Base-by-base conservation (phyloP, 2,329 filamentous ascomycete genomes). In the Neoscytalidium dimidiatum region DNA sequence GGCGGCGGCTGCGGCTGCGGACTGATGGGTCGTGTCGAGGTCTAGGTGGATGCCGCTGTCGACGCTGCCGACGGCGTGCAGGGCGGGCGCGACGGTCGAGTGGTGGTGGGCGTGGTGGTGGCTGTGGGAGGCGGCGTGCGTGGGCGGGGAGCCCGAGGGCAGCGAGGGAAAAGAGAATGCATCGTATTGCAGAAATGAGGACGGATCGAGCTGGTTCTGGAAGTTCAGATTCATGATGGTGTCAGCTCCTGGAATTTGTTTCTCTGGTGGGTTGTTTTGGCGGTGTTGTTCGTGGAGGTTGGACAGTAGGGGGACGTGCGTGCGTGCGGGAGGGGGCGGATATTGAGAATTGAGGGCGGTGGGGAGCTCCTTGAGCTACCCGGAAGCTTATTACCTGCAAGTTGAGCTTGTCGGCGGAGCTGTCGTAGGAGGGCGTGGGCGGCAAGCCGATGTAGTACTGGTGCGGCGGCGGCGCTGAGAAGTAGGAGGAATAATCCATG, bases 401-500 rank as follows among this genome's bases (percentile, higher is more conserved):
- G 41, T 56, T 64, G 38, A 64, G 49, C 48, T 56, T 64, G 38
- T 64, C 28, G 28, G 28, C 28, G 35, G 51, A 33, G 61, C 38
- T 35, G 35, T 61, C 56, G 63, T 74, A 78, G 46, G 64, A 72
- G 64, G 66, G 72, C 53, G 73, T 75, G 3, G 75, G 74, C 19
- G 82, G 77, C 66, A 84, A 74, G 60, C 80, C 80, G 57, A 83
- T 78, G 67, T 83, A 83, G 43, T 81, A 79, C 69, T 83, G 86
- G 44, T 80, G 74, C 68, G 82, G 82, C 44, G 74, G 74, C 41
- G 79, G 76, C 48, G 78, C 71, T 35, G 78, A 75, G 69, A 83
- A 87, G 74, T 84, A 86, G 62, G 81, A 79, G 9, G 63, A 60
- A 74, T 86, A 88, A 70, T 88, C 84, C 85, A 88, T 88, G 60